A percentile compares a stretch with the other conserved stretches of the same genome.
phyloP scores from a whole-genome alignment of 1,139 yeast genomes.

The Protomyces inouyei region DNA sequence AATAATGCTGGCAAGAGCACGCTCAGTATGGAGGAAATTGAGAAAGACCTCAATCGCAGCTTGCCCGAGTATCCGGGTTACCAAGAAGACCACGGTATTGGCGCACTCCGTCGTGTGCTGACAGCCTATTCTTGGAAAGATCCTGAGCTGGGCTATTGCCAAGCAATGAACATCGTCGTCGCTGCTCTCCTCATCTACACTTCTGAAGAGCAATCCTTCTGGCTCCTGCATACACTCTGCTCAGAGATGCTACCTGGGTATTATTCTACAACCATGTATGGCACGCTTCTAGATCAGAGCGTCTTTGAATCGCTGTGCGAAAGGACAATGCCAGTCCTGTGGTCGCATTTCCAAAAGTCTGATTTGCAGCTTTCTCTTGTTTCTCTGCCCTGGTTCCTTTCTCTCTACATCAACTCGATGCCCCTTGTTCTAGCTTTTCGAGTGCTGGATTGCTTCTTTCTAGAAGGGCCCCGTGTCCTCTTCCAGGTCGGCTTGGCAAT shows the following conservation, averaged over 20 bases:
- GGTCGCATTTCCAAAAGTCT: constrained; percentile 70
- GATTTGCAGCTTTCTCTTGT: constrained; percentile 95
- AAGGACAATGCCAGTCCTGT: constrained; percentile 80
- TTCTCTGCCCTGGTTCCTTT: constrained; percentile 93
- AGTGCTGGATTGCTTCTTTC: constrained; percentile 82
- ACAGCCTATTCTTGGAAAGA: constrained; percentile 96
- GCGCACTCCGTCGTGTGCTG: constrained; percentile 74
- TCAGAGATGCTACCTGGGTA: constrained; percentile 89
- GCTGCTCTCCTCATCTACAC: constrained; percentile 82
- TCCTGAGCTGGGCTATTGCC: constrained; percentile 97
- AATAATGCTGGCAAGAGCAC: constrained; percentile 62
- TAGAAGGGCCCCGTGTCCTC: constrained; percentile 82
- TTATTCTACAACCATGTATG: constrained; percentile 96
- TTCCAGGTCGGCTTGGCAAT: constrained; percentile 93
- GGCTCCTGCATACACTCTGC: constrained; percentile 81
- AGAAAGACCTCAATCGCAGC: constrained; percentile 88
- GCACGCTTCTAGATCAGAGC: constrained; percentile 86
- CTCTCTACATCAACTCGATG: constrained; percentile 85
- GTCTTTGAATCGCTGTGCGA: constrained; percentile 89
- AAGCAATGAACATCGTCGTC: constrained; percentile 96
- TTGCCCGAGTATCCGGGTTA: constrained; percentile 95
- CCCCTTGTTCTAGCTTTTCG: constrained; percentile 91
- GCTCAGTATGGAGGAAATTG: constrained; percentile 90
- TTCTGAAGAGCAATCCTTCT: constrained; percentile 97
- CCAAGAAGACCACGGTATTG: constrained; percentile 79